These are phyloP conservation scores for Saccharomyces uvarum DNA, from an alignment of 1,139 yeast species.

Conservation along the genomic window DNA sequence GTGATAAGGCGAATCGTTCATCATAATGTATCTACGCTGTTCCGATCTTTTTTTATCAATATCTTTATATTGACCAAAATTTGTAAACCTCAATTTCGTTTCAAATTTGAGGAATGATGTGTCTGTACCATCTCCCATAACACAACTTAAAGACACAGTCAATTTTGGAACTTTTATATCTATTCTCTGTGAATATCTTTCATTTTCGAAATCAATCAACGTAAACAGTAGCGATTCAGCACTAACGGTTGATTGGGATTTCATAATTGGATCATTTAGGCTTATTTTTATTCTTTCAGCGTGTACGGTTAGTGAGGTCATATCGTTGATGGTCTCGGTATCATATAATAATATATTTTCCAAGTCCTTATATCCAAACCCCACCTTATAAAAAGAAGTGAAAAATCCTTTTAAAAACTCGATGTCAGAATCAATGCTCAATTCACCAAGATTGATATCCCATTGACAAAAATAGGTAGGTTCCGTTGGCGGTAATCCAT, in stretches of 20 bases:
- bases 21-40: constrained; percentile 60
- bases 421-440: constrained; percentile 48
- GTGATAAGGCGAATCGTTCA: constrained; percentile 79
- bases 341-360: constrained; percentile 65
- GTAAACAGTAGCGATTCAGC: constrained; percentile 40
- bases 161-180: constrained; percentile 44
- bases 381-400: constrained; percentile 42
- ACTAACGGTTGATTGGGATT: constrained; percentile 26
- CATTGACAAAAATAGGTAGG: constrained; percentile 86
- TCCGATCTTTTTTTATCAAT: constrained; percentile 39
- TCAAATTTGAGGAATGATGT: constrained; percentile 32
- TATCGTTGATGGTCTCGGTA: constrained; percentile 56
- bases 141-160: constrained; percentile 25
- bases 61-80: constrained; percentile 50
- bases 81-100: constrained; percentile 53
- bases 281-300: constrained; percentile 29
- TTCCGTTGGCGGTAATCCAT: constrained; percentile 84
- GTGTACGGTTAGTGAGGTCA: constrained; percentile 44
- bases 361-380: constrained; percentile 57
- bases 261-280: constrained; percentile 30
- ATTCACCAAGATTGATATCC: constrained; percentile 66
- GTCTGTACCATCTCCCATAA: constrained; percentile 15
- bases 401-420: constrained; percentile 41
- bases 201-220: constrained; percentile 64
- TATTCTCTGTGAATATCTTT: constrained; percentile 51